phyloP scores from a whole-genome alignment of 1,284 basidiomycete species.

The Melampsora larici-populina region DNA sequence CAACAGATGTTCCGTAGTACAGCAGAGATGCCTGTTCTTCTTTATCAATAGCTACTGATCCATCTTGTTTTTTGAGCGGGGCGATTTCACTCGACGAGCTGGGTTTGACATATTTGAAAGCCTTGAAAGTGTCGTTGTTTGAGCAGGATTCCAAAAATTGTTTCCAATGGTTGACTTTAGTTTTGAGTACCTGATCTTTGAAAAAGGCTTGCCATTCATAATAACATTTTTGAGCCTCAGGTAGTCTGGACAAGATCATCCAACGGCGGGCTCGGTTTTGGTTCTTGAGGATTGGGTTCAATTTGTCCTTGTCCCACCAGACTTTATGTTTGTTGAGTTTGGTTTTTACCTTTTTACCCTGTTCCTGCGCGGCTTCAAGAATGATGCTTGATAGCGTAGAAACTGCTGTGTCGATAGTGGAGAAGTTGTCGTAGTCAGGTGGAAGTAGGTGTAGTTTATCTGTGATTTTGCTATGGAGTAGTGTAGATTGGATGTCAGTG shows the following conservation, averaged over 20 bases:
- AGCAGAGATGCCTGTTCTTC: too few relatives aligned
- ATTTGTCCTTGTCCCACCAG: constrained; percentile 2
- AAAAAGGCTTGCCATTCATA: neutral
- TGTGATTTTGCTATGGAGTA: neutral
- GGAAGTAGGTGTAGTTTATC: neutral
- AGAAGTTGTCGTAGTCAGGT: too few relatives aligned
- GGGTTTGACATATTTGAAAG: neutral
- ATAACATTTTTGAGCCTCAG: constrained; percentile 2
- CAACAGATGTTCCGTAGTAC: too few relatives aligned
- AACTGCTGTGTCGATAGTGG: neutral
- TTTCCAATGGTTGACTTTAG: neutral
- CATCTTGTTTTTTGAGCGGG: too few relatives aligned
- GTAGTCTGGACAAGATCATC: constrained; percentile 6
- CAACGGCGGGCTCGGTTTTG: constrained; percentile 3
- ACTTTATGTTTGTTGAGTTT: too few relatives aligned
- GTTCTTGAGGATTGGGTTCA: neutral
- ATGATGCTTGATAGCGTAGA: neutral
- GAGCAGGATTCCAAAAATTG: neutral
- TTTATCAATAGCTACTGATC: too few relatives aligned
- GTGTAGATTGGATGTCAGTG: neutral
- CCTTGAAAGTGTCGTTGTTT: neutral
- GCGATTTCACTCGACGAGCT: neutral
- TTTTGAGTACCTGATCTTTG: neutral
- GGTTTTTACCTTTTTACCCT: neutral
- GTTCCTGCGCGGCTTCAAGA: neutral